Evolutionary conservation across 2,329 filamentous ascomycete species (phyloP).

Genomic region (Aspergillus niger): DNA sequence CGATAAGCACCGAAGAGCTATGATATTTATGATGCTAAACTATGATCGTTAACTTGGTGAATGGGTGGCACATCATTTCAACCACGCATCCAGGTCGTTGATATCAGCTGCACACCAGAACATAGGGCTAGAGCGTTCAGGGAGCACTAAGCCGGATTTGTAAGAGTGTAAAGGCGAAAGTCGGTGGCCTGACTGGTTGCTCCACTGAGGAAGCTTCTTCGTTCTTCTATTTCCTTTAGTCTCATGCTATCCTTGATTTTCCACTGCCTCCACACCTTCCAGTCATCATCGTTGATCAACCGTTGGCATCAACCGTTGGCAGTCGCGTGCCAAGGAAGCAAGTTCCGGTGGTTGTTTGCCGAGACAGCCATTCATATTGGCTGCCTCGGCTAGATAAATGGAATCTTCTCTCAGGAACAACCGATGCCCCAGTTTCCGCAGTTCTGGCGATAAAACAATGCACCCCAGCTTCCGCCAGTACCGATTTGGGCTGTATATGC

Average conservation of each 20-base stretch:
- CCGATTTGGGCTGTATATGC: not conserved
- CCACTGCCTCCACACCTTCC: not conserved
- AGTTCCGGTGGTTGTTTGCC: not conserved
- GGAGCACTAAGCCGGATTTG: slow-evolving; percentile 9
- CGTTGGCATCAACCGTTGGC: not conserved
- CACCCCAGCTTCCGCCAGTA: not conserved
- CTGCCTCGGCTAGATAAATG: slow-evolving; percentile 7
- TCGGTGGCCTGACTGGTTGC: not conserved
- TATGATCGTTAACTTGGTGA: not conserved
- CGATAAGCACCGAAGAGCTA: no score
- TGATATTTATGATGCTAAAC: no score
- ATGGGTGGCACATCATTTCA: not conserved
- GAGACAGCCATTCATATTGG: slow-evolving; percentile 6
- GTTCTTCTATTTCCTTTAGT: not conserved
- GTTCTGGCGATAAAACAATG: not conserved
- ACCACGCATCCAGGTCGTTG: not conserved
- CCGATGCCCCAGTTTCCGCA: not conserved
- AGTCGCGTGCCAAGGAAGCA: not conserved
- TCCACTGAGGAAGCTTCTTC: no score
- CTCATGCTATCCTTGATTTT: not conserved
- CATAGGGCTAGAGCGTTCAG: not conserved
- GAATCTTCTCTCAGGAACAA: not conserved
- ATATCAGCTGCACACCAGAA: not conserved
- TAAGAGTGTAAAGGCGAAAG: slow-evolving; percentile 7
- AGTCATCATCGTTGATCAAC: not conserved